A percentile compares a stretch with the other conserved stretches of the same genome.
These are phyloP conservation scores for Ceratocystis albifundus DNA, from an alignment of 2,329 filamentous ascomycete species.

Conservation along the genomic window DNA sequence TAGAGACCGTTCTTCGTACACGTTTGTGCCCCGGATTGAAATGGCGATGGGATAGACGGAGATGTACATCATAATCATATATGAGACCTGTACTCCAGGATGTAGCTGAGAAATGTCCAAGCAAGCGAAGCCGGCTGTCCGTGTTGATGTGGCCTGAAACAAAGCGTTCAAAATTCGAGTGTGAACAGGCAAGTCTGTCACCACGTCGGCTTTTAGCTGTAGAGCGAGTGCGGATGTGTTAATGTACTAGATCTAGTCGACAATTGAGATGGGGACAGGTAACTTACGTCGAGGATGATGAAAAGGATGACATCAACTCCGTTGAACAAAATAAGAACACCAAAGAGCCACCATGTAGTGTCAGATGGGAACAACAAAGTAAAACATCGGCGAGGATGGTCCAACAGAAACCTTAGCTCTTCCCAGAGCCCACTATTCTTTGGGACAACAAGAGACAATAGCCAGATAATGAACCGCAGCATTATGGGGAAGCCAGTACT, in stretches of 20 bases:
- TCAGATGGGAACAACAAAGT: constrained; percentile 82
- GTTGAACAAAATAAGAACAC: constrained; percentile 71
- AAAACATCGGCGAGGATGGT: constrained; percentile 92
- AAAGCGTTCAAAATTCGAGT: constrained; percentile 73
- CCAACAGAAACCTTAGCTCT: constrained; percentile 78
- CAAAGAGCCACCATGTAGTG: constrained; percentile 94
- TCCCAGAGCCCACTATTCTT: constrained; percentile 65
- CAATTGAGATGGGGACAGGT: not conserved
- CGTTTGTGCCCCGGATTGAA: constrained; percentile 83
- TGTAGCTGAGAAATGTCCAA: constrained; percentile 69
- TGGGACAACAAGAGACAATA: constrained; percentile 55
- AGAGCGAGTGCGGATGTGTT: constrained; percentile 22
- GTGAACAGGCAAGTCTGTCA: constrained; percentile 57
- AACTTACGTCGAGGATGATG: constrained; percentile 72
- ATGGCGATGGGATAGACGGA: constrained; percentile 96
- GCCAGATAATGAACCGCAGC: constrained; percentile 87
- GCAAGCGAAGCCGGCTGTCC: constrained; percentile 81
- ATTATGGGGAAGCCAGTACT: constrained; percentile 94
- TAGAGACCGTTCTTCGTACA: constrained; percentile 84
- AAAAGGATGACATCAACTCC: constrained; percentile 80
- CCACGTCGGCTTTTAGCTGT: constrained; percentile 58
- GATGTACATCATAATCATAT: constrained; percentile 99
- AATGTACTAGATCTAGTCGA: constrained; percentile 17
- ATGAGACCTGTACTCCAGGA: constrained; percentile 84
- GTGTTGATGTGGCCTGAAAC: constrained; percentile 80